Evolutionary conservation across 2,329 filamentous ascomycete genomes (phyloP), one percentile per base, ranked within the genome.

Genomic region (Penicillium hesseltinei): DNA sequence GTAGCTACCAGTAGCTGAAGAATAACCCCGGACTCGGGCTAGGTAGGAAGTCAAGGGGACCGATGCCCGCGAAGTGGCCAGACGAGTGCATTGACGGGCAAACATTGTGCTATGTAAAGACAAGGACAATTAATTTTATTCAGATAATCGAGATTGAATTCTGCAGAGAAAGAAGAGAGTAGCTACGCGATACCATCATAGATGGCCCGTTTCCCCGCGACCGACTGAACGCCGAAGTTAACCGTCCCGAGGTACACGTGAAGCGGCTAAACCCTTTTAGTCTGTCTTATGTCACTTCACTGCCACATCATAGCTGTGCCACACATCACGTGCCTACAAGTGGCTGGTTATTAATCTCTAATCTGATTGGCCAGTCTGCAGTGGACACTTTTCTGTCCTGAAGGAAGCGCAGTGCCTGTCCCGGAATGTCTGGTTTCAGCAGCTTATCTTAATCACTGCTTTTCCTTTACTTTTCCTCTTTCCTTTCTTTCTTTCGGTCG

Each of bases 41-140:
- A 75, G 58, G 60, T 71, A 76, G 39, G 71, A 71, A 51, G 67
- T 69, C 63, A 76, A 69, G 36, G 74, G 69, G 51, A 71, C 64
- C 33, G 73, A 66, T 17, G 73, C 82, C 61, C 82, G 82, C 29
- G 83, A 82, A 69, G 84, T 82, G 62, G 84, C 75, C 45, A 89
- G 83, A 71, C 84, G 81, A 69, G 88, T 74, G 65, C 80, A 81
- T 66, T 84, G 82, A 54, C 69, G 69, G 54, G 71, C 66, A 58
- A 77, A 73, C 75, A 76, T 77, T 52, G 42, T 69, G 63, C 45
- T 52, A 44, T 43, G 17, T 25, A 8, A 36, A 33, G 29, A n/a
- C 11, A 8, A 27, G 29, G 6, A 6, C 27, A 33, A 31, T 38
- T 44, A 43, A 15, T 33, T 43, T 25, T 31, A 31, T 40, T 43